A percentile compares a stretch with the other conserved stretches of the same genome.
Conservation (phyloP, 2,329 filamentous ascomycete species). For the Colletotrichum lini region DNA sequence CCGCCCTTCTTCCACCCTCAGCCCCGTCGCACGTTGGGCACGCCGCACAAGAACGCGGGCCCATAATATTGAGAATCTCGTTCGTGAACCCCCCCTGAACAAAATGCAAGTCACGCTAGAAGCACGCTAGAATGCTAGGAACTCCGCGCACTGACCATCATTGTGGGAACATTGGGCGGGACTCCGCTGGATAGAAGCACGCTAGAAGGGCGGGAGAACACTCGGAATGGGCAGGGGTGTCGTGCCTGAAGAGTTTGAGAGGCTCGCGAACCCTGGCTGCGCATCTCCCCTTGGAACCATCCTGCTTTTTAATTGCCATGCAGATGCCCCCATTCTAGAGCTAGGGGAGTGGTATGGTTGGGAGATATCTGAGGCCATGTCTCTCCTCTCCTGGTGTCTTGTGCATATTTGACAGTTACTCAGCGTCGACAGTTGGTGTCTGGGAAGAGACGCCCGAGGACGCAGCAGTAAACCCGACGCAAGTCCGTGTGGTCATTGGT, state of each 20-base stretch:
- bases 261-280: background rate
- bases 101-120: conserved; percentile 15
- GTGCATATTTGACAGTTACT: background rate
- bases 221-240: background rate
- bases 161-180: background rate
- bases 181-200: conserved; percentile 19
- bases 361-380: background rate
- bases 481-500: background rate
- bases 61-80: conserved; percentile 6
- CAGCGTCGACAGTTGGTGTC: background rate
- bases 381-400: background rate
- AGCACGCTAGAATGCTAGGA: conserved; percentile 31
- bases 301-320: conserved; percentile 1
- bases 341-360: background rate
- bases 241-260: conserved; percentile 1
- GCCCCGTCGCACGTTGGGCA: background rate
- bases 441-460: background rate
- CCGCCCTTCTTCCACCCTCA: background rate
- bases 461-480: conserved; percentile 2
- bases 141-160: background rate
- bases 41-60: background rate
- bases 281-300: background rate
- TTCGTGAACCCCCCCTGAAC: background rate
- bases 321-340: no score
- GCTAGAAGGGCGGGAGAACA: conserved; percentile 38